Evolutionary conservation across 768 basidiomycete genomes (phyloP).

Genomic region (Termitomyces sp.): DNA sequence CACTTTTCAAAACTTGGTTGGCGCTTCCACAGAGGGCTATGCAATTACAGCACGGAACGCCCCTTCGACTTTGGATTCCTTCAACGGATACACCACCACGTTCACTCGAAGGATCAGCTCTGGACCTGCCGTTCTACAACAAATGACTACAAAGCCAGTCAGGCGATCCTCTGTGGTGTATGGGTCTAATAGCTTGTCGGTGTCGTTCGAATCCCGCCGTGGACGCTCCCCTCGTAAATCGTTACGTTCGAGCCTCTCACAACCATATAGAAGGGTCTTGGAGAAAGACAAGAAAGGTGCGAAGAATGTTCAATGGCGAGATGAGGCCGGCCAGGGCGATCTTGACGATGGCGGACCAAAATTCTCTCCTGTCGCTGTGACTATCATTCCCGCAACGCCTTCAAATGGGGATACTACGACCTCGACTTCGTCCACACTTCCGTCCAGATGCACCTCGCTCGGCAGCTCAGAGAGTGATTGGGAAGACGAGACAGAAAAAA

Average conservation of each 20-base stretch:
- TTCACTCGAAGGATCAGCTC: conserved; percentile 48
- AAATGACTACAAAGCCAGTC: conserved; percentile 18
- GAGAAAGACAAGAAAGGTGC: conserved; percentile 59
- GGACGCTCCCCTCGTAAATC: conserved; percentile 68
- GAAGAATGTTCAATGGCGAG: conserved; percentile 84
- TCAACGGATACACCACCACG: conserved; percentile 43
- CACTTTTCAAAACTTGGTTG: conserved; percentile 60
- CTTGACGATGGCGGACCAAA: conserved; percentile 58
- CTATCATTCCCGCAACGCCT: conserved; percentile 40
- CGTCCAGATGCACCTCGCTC: conserved; percentile 40
- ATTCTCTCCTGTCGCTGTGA: conserved; percentile 24
- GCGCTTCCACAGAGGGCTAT: conserved; percentile 62
- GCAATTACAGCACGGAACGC: conserved; percentile 27
- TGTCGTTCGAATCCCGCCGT: conserved; percentile 45
- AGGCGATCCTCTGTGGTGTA: conserved; percentile 34
- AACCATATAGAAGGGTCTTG: conserved; percentile 58
- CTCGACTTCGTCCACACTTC: conserved; percentile 24
- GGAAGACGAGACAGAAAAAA: conserved; percentile 71
- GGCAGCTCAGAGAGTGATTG: conserved; percentile 80
- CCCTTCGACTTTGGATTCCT: conserved; percentile 35
- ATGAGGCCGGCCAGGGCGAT: conserved; percentile 79
- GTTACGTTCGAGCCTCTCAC: conserved; percentile 57
- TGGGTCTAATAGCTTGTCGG: conserved; percentile 34
- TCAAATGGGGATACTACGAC: conserved; percentile 16
- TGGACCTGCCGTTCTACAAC: conserved; percentile 38